These are phyloP conservation scores for Pilasporangium apinafurcum DNA, from an alignment of 352 stramenopile species.

Conservation along the genomic window DNA sequence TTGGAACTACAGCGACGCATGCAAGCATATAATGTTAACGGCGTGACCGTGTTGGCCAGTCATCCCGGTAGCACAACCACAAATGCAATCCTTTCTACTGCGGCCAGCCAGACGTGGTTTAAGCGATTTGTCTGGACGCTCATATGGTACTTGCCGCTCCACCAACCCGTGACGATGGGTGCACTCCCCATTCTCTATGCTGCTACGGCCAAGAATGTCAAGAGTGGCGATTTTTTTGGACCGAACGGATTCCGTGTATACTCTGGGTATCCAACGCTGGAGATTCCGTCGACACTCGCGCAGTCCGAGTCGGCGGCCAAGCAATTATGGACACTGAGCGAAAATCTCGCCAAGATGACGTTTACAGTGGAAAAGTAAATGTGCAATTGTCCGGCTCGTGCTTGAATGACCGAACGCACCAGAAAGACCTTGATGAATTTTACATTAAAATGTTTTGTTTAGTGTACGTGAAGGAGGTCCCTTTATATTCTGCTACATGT, in stretches of 20 bases:
- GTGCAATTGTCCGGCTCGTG: no score
- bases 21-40: background rate
- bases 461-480: no score
- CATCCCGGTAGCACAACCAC: constrained; percentile 1
- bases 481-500: no score
- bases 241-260: background rate
- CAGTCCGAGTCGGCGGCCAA: constrained; percentile 17
- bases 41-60: background rate
- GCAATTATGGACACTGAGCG: constrained; percentile 36
- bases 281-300: constrained; percentile 14
- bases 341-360: constrained; percentile 30
- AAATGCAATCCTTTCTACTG: background rate
- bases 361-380: no score
- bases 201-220: background rate
- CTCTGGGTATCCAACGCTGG: background rate
- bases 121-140: background rate
- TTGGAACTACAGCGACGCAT: constrained; percentile 1
- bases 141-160: background rate
- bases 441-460: no score
- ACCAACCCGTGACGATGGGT: background rate
- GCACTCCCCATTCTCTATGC: constrained; percentile 2
- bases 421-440: no score
- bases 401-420: no score
- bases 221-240: constrained; percentile 1
- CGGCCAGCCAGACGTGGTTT: background rate